Conservation (phyloP, 2,329 filamentous ascomycete genomes). For the Apiospora koreana region DNA sequence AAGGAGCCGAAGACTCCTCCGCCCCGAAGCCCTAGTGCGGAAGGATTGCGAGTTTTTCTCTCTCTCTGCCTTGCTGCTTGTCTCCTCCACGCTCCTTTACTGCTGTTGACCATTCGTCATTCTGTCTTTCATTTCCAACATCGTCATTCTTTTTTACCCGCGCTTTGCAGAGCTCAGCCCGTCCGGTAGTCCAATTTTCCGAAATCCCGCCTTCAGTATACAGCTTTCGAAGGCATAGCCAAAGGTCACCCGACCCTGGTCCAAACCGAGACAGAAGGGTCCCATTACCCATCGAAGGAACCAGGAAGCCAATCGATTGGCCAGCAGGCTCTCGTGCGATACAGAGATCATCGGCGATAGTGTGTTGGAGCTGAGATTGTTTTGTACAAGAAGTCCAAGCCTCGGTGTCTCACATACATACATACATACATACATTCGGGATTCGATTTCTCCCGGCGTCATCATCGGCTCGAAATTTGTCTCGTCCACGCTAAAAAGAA, state of each 20-base stretch:
- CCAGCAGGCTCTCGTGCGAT: neutral
- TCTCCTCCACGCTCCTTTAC: neutral
- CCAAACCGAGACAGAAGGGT: constrained; percentile 3
- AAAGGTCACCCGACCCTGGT: neutral
- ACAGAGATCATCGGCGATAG: constrained; percentile 2
- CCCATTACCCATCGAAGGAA: neutral
- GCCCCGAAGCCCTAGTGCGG: neutral
- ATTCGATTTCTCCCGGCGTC: neutral
- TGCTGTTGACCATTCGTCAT: neutral
- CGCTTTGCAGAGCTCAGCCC: constrained; percentile 1
- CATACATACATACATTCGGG: too few relatives aligned
- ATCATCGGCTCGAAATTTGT: neutral
- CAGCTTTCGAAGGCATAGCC: neutral
- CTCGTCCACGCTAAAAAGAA: neutral
- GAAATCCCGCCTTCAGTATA: neutral
- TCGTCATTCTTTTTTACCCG: constrained; percentile 2
- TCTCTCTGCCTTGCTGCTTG: neutral
- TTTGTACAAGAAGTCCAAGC: neutral
- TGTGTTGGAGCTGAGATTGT: constrained; percentile 3
- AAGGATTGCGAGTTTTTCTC: neutral
- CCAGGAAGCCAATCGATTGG: neutral
- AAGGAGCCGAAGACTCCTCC: neutral
- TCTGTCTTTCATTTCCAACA: neutral
- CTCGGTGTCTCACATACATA: constrained; percentile 1
- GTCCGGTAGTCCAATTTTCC: neutral